A percentile compares a stretch with the other conserved stretches of the same genome.
phyloP scores from a whole-genome alignment of 1,284 basidiomycete genomes.

The Pascua sp. region DNA sequence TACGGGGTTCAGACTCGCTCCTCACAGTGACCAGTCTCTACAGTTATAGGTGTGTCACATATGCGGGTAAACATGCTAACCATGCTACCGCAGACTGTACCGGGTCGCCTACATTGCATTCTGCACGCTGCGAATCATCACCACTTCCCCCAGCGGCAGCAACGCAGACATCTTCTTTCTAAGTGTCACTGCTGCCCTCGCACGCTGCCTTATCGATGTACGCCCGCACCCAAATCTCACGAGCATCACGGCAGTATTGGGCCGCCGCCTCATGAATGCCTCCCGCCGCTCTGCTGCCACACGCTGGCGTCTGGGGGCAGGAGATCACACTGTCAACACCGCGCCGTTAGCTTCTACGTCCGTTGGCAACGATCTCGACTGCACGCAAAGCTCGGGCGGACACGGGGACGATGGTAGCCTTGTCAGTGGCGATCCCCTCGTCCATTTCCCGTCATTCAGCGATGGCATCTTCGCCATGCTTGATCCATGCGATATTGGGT shows the following conservation, averaged over 20 bases:
- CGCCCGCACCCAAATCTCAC: constrained; percentile 19
- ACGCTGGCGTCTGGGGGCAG: too few species aligned
- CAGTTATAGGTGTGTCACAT: background rate
- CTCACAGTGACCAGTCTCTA: background rate
- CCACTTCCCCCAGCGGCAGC: constrained; percentile 6
- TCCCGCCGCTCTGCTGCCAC: constrained; percentile 9
- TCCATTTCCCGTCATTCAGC: background rate
- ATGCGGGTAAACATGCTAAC: background rate
- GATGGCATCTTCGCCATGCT: background rate
- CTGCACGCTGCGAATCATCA: constrained; percentile 19
- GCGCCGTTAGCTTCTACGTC: too few species aligned
- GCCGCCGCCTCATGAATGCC: constrained; percentile 15
- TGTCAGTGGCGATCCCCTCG: too few species aligned
- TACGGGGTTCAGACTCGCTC: constrained; percentile 2
- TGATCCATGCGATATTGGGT: background rate
- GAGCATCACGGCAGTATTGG: constrained; percentile 15
- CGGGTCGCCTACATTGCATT: constrained; percentile 17
- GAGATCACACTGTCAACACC: too few species aligned
- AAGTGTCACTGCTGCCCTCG: constrained; percentile 14
- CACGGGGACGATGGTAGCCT: too few species aligned
- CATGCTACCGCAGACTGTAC: constrained; percentile 16
- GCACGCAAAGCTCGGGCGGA: too few species aligned
- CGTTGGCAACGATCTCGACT: too few species aligned
- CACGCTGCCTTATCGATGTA: constrained; percentile 12
- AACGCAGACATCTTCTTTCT: constrained; percentile 20